These are phyloP conservation scores for Fomitopsis schrenkii DNA, from an alignment of 1,284 basidiomycete genomes.

Conservation along the genomic window DNA sequence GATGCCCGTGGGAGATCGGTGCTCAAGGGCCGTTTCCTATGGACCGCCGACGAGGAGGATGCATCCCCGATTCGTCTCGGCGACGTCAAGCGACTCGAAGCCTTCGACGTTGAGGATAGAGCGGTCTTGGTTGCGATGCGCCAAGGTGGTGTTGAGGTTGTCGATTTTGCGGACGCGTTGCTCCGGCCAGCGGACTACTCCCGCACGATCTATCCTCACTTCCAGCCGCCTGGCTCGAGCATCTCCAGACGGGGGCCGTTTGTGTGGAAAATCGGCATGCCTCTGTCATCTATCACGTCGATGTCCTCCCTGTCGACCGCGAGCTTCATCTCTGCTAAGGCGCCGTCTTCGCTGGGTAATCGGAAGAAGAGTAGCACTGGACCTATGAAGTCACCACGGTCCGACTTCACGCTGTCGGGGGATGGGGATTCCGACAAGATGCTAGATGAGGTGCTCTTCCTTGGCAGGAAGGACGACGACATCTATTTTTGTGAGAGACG, in stretches of 20 bases:
- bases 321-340: slow-evolving; percentile 31
- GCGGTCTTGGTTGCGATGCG: slow-evolving; percentile 78
- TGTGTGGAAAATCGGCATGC: slow-evolving; percentile 76
- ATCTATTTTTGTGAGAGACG: slow-evolving; percentile 79
- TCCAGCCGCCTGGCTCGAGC: slow-evolving; percentile 52
- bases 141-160: slow-evolving; percentile 75
- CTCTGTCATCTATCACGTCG: slow-evolving; percentile 37
- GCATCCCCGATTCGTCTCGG: slow-evolving; percentile 51
- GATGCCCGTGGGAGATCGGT: slow-evolving; percentile 80
- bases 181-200: slow-evolving; percentile 74
- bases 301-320: slow-evolving; percentile 33
- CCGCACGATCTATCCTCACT: slow-evolving; percentile 62
- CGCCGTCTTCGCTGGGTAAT: slow-evolving; percentile 27
- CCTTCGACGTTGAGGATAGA: slow-evolving; percentile 68
- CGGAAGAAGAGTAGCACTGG: slow-evolving; percentile 50
- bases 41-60: slow-evolving; percentile 66
- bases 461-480: slow-evolving; percentile 69
- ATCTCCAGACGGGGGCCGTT: slow-evolving; percentile 67
- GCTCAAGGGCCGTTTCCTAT: slow-evolving; percentile 71
- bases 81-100: slow-evolving; percentile 74
- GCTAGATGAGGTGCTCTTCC: slow-evolving; percentile 69
- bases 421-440: slow-evolving; percentile 51
- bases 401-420: slow-evolving; percentile 43
- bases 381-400: slow-evolving; percentile 43
- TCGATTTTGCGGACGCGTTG: slow-evolving; percentile 72